phyloP scores from a whole-genome alignment of 2,329 filamentous ascomycete species.

The Ceratocystiopsis brevicomis region DNA sequence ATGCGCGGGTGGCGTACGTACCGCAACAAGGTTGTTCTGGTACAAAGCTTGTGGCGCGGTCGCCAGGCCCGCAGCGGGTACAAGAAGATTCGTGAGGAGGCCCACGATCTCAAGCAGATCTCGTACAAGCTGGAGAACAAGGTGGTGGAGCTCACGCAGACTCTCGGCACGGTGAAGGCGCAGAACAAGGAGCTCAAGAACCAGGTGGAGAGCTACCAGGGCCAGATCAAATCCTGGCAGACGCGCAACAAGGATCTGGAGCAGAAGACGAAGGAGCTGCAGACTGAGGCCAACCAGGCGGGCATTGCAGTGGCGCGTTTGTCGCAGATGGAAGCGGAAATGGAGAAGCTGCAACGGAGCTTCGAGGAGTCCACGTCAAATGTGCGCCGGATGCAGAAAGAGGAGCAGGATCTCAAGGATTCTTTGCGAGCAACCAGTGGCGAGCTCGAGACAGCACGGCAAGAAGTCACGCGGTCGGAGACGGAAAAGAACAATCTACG shows the following conservation, averaged over 20 bases:
- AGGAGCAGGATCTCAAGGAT: conserved; percentile 72
- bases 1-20: conserved; percentile 72
- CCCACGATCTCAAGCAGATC: conserved; percentile 95
- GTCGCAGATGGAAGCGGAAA: conserved; percentile 83
- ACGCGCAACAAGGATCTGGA: conserved; percentile 80
- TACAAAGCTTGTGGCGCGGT: conserved; percentile 88
- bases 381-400: conserved; percentile 86
- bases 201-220: conserved; percentile 91
- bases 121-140: conserved; percentile 99
- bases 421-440: conserved; percentile 59
- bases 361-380: conserved; percentile 82
- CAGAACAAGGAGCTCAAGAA: conserved; percentile 80
- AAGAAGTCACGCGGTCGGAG: conserved; percentile 58
- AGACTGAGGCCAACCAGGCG: conserved; percentile 91
- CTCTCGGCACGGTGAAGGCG: conserved; percentile 73
- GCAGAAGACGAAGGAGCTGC: conserved; percentile 76
- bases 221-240: conserved; percentile 91
- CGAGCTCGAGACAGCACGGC: conserved; percentile 63
- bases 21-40: conserved; percentile 69
- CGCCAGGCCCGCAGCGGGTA: conserved; percentile 64
- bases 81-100: conserved; percentile 84
- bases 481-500: conserved; percentile 69
- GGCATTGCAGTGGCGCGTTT: conserved; percentile 86
- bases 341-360: conserved; percentile 72
- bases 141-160: conserved; percentile 94